Evolutionary conservation across 176 grass and related monocot species (phyloP), one percentile per base, ranked within the genome.

Genomic region (Triticum dicoccoides): DNA sequence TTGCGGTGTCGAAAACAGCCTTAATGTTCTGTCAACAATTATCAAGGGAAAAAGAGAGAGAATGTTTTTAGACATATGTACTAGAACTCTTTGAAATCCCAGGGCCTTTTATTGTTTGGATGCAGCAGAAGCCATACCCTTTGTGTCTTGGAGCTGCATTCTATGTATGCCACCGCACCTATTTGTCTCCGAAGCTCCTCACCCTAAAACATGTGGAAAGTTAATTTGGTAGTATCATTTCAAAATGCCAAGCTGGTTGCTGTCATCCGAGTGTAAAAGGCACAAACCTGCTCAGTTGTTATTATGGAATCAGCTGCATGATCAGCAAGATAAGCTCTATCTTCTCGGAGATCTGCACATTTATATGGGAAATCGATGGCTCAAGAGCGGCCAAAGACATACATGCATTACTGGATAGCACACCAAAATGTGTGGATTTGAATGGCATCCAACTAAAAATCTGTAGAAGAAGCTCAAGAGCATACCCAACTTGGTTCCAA

Each of bases 401-500:
- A 27, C 12, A 27, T 73, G 56, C 6, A 59, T 21, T 59, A 8
- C 56, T 59, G 56, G 56, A 59, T 59, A 59, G 56, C 18, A 59
- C 56, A 59, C 56, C 56, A 21, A 3, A 59, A 59, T 21, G 17
- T 21, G 56, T 59, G 56, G 20, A 59, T 59, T 59, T 59, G 56
- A 59, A 59, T 21, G 20, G 20, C 20, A 21, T 59, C 56, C 18
- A 59, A 21, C 56, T 58, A 14, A 66, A 7, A 14, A 24, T 25
- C 2, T 73, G 8, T 29, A 14, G 11, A 37, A 73, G 12, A 51
- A 76, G 12, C 12, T 51, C 3, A 76, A 18, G 24, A 76, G 20
- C 85, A 25, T 88, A 97, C 95, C 95, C 86, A 97, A 78, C 82
- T 97, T 97, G 45, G 95, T 97, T 41, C 95, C 92, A n/a, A 97